A percentile compares a stretch with the other conserved stretches of the same genome.
These are phyloP conservation scores for Rutstroemia sydowiana DNA, from an alignment of 2,329 filamentous ascomycete genomes.

Conservation along the genomic window DNA sequence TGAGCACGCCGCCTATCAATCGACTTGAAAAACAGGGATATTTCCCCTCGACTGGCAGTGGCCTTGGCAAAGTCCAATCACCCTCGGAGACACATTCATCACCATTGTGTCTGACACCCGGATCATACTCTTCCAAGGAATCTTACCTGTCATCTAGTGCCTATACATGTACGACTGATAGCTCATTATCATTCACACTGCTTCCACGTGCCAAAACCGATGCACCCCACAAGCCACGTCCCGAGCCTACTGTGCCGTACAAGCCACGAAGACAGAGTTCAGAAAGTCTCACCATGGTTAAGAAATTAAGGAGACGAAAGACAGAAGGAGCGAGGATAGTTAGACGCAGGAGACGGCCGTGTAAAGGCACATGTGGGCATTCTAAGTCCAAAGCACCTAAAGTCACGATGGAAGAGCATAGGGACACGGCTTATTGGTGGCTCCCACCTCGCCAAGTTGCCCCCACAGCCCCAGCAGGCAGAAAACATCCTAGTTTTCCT, in stretches of 20 bases:
- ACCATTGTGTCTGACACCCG: conserved; percentile 8
- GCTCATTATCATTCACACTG: conserved; percentile 8
- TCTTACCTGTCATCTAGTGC: conserved; percentile 13
- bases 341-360: neutral
- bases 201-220: conserved; percentile 9
- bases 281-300: conserved; percentile 19
- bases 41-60: neutral
- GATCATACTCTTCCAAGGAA: conserved; percentile 7
- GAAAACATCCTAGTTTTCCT: neutral
- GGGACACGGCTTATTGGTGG: conserved; percentile 6
- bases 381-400: neutral
- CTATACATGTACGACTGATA: conserved; percentile 14
- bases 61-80: neutral
- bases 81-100: neutral
- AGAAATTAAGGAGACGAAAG: conserved; percentile 8
- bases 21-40: neutral
- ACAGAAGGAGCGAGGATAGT: conserved; percentile 8
- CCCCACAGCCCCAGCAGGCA: conserved; percentile 12
- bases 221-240: conserved; percentile 17
- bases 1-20: neutral
- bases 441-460: conserved; percentile 11
- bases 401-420: neutral
- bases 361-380: conserved; percentile 6
- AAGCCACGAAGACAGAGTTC: conserved; percentile 13
- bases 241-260: conserved; percentile 14